Evolutionary conservation across 352 stramenopile species (phyloP), one percentile per base, ranked within the genome.

Genomic region (Pythium biforme): DNA sequence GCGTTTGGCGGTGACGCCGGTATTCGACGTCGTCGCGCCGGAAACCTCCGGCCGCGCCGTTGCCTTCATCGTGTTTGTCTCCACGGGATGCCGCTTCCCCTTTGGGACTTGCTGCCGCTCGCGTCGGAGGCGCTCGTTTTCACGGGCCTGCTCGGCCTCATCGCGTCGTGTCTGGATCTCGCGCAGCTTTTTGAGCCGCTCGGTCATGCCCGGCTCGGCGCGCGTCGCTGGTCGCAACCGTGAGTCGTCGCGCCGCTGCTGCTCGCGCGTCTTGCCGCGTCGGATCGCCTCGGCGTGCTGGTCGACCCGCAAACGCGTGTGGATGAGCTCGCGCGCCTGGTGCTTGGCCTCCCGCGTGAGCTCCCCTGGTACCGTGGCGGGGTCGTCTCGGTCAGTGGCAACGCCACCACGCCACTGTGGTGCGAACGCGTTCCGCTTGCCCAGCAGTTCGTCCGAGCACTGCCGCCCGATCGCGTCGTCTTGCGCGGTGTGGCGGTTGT

Each of bases 391-490:
- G 37, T 43, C 37, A n/a, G 11, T 43, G 26, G 20, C 52, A 17
- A 14, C 37, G 11, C 12, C 22, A 11, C 26, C 3, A 22, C 47
- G 25, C 14, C 76, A 50, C 11, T 75, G 64, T 1, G 62, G 62
- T 8, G 66, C 65, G 53, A 89, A 90, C 11, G 69, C 77, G 25
- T 90, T 90, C 19, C 62, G 70, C 17, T 77, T 72, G 43, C 81
- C 81, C 15, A 90, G 64, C n/a, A 90, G 47, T 43, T 72, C 51
- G 8, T 88, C 77, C 4, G 68, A 78, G 22, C 77, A 90, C 26
- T 82, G 72, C 0, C 67, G 72, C 41, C 68, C 81, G 29, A 77
- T 58, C 55, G 20, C 52, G 23, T 40, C 69, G 62, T 33, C 54
- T 10, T 29, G 23, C 15, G 19, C 10, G 3, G 19, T 4, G 9